Conservation (phyloP, 2,329 filamentous ascomycete genomes). For the Didymella exigua region DNA sequence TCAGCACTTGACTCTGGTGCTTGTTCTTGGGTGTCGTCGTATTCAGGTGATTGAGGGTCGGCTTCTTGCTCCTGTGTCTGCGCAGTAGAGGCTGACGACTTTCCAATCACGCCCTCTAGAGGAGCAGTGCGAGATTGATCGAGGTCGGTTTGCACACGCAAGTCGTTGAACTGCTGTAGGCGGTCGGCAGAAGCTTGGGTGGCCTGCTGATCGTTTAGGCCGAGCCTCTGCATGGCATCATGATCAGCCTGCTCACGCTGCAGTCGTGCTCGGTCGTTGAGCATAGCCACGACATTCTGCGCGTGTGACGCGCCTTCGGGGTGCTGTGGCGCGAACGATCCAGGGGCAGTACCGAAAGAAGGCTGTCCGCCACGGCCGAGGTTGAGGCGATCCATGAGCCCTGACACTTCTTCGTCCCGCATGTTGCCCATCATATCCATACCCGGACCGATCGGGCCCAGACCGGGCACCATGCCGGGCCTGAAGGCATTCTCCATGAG, state of each 20-base stretch:
- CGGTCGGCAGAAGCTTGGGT: constrained; percentile 65
- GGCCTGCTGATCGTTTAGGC: constrained; percentile 38
- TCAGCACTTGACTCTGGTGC: constrained; percentile 14
- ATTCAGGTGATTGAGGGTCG: constrained; percentile 29
- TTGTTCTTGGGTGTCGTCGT: constrained; percentile 24
- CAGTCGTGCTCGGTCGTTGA: constrained; percentile 65
- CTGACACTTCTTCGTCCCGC: constrained; percentile 73
- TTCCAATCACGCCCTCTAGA: constrained; percentile 47
- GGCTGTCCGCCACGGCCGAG: constrained; percentile 57
- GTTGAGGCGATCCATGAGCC: constrained; percentile 69
- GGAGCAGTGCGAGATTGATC: constrained; percentile 45
- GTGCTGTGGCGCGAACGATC: constrained; percentile 56
- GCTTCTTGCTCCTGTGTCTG: constrained; percentile 31
- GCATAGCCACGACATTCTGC: constrained; percentile 64
- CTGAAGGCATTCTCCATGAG: constrained; percentile 71
- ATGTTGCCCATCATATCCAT: constrained; percentile 53
- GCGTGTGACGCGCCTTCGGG: constrained; percentile 55
- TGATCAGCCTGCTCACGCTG: constrained; percentile 67
- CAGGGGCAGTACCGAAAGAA: constrained; percentile 54
- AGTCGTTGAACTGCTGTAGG: constrained; percentile 80
- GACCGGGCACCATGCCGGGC: constrained; percentile 43
- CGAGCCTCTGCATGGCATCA: constrained; percentile 48
- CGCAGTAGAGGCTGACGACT: constrained; percentile 28
- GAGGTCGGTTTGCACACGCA: constrained; percentile 74
- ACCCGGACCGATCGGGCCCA: constrained; percentile 54